Evolutionary conservation across 306 rosid species (phyloP).

Genomic region (Quercus robur): DNA sequence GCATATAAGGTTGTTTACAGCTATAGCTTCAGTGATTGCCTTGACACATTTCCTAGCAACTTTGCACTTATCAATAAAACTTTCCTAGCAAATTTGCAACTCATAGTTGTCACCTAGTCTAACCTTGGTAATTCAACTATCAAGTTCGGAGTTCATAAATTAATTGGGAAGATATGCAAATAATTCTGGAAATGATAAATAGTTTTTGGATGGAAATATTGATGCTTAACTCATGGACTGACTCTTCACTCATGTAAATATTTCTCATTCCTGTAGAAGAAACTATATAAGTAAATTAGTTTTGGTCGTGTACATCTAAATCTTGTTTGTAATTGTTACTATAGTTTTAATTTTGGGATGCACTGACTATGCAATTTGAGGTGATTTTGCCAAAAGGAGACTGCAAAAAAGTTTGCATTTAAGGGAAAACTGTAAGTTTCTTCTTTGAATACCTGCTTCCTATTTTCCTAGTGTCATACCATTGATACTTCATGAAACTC

Average conservation of each 20-base stretch:
- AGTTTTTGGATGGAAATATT: no score
- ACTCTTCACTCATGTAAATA: not conserved
- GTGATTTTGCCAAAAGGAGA: not conserved
- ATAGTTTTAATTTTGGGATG: not conserved
- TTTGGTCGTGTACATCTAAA: not conserved
- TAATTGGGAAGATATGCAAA: no score
- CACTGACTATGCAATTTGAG: conserved; percentile 33
- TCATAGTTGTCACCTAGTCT: not conserved
- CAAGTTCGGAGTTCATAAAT: not conserved
- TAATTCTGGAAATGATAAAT: no score
- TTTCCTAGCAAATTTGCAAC: not conserved
- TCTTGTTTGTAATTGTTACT: not conserved
- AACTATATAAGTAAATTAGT: not conserved
- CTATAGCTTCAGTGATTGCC: not conserved
- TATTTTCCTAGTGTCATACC: not conserved
- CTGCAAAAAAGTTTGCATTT: conserved; percentile 48
- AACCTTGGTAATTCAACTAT: not conserved
- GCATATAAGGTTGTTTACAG: not conserved
- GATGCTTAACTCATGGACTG: no score
- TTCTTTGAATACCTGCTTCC: conserved; percentile 4
- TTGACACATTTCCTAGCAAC: not conserved
- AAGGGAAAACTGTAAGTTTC: conserved; percentile 52
- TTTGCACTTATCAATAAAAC: no score
- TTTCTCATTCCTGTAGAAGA: not conserved
- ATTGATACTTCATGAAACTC: conserved; percentile 11